These are phyloP conservation scores for Yamagishiella unicocca DNA, from an alignment of 139 green algal genomes.

Conservation along the genomic window DNA sequence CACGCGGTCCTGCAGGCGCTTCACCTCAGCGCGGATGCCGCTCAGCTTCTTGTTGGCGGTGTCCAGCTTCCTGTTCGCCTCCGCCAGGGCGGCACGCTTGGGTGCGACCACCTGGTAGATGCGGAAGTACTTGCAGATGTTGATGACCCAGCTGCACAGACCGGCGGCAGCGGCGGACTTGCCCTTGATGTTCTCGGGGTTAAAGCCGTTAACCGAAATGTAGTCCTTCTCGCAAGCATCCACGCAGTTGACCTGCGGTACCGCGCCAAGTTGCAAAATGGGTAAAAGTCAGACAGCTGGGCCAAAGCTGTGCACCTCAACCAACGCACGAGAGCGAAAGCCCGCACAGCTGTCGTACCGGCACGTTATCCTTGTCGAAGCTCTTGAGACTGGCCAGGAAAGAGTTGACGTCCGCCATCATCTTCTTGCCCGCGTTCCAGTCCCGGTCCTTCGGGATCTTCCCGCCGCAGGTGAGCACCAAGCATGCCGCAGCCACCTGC, in stretches of 20 bases:
- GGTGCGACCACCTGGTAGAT: constrained; percentile 88
- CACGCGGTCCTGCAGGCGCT: constrained; percentile 88
- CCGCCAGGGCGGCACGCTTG: constrained; percentile 87
- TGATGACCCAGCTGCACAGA: constrained; percentile 91
- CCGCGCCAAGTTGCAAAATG: constrained; percentile 71
- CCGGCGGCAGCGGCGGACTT: constrained; percentile 91
- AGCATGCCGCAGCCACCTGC: constrained; percentile 84
- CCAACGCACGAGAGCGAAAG: background rate
- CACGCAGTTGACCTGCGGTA: constrained; percentile 89
- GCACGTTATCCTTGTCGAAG: constrained; percentile 95
- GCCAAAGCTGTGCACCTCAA: background rate
- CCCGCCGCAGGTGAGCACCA: constrained; percentile 91
- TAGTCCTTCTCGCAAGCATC: too few relatives aligned
- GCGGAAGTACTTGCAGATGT: constrained; percentile 94
- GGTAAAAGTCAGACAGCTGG: background rate
- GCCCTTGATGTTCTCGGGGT: constrained; percentile 84
- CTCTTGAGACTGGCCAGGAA: constrained; percentile 89
- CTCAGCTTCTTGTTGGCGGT: constrained; percentile 90
- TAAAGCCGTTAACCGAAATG: constrained; percentile 89
- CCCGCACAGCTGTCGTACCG: too few relatives aligned
- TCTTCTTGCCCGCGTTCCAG: constrained; percentile 86
- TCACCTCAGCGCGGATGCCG: constrained; percentile 85
- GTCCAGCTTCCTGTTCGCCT: constrained; percentile 88
- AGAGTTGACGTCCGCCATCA: constrained; percentile 93
- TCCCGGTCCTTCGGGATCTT: constrained; percentile 91